These are phyloP conservation scores for Elsinoe australis DNA, from an alignment of 2,329 filamentous ascomycete species.

Conservation along the genomic window DNA sequence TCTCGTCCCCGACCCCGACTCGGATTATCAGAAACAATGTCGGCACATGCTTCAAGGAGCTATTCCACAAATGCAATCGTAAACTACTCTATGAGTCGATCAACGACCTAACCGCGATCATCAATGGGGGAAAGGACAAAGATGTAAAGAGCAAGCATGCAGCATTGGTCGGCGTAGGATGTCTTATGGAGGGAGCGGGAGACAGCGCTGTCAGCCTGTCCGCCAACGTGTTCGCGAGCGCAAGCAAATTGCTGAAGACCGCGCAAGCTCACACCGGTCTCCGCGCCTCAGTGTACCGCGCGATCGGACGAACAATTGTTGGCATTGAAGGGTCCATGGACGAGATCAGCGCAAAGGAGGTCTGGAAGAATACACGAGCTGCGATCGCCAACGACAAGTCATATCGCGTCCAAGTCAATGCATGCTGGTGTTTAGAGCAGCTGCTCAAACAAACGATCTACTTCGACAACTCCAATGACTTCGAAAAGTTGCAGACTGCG, in stretches of 20 bases:
- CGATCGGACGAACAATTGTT: constrained; percentile 65
- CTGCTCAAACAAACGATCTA: constrained; percentile 65
- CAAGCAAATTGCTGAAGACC: constrained; percentile 73
- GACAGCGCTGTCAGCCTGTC: constrained; percentile 86
- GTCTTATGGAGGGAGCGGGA: constrained; percentile 84
- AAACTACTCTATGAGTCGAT: constrained; percentile 92
- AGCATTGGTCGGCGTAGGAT: constrained; percentile 76
- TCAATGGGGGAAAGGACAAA: constrained; percentile 71
- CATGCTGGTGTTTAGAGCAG: constrained; percentile 70
- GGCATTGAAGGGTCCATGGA: constrained; percentile 74
- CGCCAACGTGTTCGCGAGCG: constrained; percentile 60
- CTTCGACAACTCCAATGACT: constrained; percentile 83
- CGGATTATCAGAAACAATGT: constrained; percentile 85
- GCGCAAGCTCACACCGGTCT: constrained; percentile 74
- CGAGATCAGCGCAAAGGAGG: constrained; percentile 74
- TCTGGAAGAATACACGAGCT: constrained; percentile 85
- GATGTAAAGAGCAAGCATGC: constrained; percentile 78
- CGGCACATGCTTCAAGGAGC: constrained; percentile 71
- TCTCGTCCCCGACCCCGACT: constrained; percentile 72
- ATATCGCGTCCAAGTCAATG: constrained; percentile 66
- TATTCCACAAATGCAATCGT: constrained; percentile 78
- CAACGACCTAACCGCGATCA: constrained; percentile 70
- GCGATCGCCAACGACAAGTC: constrained; percentile 74
- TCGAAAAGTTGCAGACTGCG: constrained; percentile 75
- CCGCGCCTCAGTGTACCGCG: constrained; percentile 66